Percentiles rank a stretch among this genome's conserved stretches.
These are phyloP conservation scores for Podaxis sp. DNA, from an alignment of 768 basidiomycete genomes.

Conservation along the genomic window DNA sequence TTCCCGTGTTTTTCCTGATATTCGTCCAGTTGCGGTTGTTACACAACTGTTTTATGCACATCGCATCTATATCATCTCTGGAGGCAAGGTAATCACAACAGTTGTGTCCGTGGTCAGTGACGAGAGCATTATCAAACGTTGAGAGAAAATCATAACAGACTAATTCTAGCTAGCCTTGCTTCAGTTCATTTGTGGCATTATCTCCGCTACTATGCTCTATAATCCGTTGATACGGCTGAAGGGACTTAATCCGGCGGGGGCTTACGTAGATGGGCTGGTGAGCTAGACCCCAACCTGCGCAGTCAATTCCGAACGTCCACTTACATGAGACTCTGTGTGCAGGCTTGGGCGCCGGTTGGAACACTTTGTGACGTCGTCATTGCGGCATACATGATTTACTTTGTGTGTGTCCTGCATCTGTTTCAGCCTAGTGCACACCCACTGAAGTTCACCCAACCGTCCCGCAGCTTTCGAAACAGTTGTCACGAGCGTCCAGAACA, in stretches of 20 bases:
- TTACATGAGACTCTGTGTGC: not conserved
- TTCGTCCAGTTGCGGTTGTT: not conserved
- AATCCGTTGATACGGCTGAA: not conserved
- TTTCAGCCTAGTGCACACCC: not conserved
- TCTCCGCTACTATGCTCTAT: not conserved
- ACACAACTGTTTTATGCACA: slow-evolving; percentile 5
- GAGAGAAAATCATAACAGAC: not conserved
- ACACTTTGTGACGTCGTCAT: slow-evolving; percentile 1
- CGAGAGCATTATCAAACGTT: not conserved
- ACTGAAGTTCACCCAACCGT: not conserved
- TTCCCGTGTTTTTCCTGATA: not conserved
- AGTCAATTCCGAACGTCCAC: not conserved
- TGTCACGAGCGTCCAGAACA: not conserved
- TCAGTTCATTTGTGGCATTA: not conserved
- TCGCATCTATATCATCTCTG: slow-evolving; percentile 3
- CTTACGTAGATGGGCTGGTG: not conserved
- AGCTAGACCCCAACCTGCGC: not conserved
- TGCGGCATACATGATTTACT: slow-evolving; percentile 7
- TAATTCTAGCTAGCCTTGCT: not conserved
- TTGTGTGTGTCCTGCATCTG: not conserved
- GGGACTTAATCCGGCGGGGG: not conserved
- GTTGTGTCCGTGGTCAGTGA: not conserved
- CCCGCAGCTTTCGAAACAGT: not conserved
- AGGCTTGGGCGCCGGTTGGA: slow-evolving; percentile 4
- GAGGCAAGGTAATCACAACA: not conserved